These are phyloP conservation scores for Drechslera avenae DNA, from an alignment of 2,329 filamentous ascomycete species.

Conservation along the genomic window DNA sequence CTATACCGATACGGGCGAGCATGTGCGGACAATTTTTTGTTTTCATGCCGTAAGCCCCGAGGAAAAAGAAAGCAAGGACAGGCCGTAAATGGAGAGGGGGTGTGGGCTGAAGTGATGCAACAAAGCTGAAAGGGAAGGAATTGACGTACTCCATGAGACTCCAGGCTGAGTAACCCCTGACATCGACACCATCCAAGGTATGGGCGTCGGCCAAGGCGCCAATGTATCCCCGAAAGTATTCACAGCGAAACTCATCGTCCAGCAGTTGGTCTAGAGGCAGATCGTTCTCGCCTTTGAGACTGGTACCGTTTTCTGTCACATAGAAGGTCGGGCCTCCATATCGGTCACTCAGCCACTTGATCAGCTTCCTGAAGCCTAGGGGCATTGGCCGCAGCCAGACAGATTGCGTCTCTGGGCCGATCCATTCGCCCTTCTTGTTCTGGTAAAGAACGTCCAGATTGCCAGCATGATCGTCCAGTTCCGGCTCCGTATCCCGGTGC, in stretches of 20 bases:
- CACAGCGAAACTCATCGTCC: constrained; percentile 78
- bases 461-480: constrained; percentile 71
- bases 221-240: constrained; percentile 81
- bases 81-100: neutral
- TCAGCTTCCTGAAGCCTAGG: constrained; percentile 74
- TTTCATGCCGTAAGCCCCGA: neutral
- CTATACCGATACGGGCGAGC: neutral
- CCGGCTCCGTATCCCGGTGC: constrained; percentile 66
- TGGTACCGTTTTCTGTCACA: constrained; percentile 88
- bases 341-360: constrained; percentile 64
- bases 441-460: constrained; percentile 75
- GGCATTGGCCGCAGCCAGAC: constrained; percentile 80
- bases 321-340: constrained; percentile 80
- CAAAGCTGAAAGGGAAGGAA: constrained; percentile 12
- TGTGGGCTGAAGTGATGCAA: constrained; percentile 1
- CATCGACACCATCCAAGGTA: constrained; percentile 74
- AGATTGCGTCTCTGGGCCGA: constrained; percentile 82
- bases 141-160: constrained; percentile 75
- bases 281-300: constrained; percentile 81
- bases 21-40: no score
- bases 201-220: constrained; percentile 75
- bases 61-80: neutral
- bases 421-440: constrained; percentile 73
- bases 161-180: constrained; percentile 83
- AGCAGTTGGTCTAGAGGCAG: constrained; percentile 72